phyloP scores from a whole-genome alignment of 768 basidiomycete genomes.

The Plicaturopsis crispa region DNA sequence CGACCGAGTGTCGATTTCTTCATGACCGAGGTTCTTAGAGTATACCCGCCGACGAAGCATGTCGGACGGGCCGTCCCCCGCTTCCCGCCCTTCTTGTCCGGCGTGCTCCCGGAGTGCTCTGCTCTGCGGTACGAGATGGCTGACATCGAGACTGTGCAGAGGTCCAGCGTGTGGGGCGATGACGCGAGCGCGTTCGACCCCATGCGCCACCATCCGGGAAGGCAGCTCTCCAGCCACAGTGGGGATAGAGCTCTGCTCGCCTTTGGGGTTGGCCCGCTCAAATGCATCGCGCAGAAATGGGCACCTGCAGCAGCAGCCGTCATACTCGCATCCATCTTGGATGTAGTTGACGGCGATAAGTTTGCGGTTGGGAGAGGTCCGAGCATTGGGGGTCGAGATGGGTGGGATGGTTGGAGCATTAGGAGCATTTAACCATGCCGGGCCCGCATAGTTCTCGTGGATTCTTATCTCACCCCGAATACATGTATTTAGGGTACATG shows the following conservation, averaged over 20 bases:
- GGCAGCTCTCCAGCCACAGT: constrained; percentile 13
- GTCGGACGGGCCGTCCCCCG: constrained; percentile 25
- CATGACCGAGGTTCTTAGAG: constrained; percentile 37
- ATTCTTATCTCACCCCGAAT: too few species aligned
- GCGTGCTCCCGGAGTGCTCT: constrained; percentile 2
- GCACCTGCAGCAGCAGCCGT: constrained; percentile 45
- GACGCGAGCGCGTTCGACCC: constrained; percentile 36
- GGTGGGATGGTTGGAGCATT: constrained; percentile 44
- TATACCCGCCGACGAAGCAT: constrained; percentile 43
- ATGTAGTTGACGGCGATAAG: constrained; percentile 21
- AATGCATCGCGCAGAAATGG: constrained; percentile 42
- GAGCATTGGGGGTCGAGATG: constrained; percentile 27
- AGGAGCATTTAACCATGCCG: too few species aligned
- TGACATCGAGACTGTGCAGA: constrained; percentile 12
- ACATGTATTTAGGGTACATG: too few species aligned
- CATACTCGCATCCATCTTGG: constrained; percentile 34
- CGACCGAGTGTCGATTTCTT: constrained; percentile 27
- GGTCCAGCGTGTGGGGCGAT: constrained; percentile 26
- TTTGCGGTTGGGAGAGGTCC: constrained; percentile 20
- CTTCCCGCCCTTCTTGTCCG: constrained; percentile 1
- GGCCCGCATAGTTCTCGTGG: too few species aligned
- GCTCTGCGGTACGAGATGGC: constrained; percentile 13
- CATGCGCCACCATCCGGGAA: constrained; percentile 28
- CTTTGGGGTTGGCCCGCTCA: constrained; percentile 42
- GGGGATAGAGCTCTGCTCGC: constrained; percentile 22